A percentile compares a stretch with the other conserved stretches of the same genome.
phyloP scores from a whole-genome alignment of 495 filamentous ascomycete genomes.

The Lentithecium fluviatile region DNA sequence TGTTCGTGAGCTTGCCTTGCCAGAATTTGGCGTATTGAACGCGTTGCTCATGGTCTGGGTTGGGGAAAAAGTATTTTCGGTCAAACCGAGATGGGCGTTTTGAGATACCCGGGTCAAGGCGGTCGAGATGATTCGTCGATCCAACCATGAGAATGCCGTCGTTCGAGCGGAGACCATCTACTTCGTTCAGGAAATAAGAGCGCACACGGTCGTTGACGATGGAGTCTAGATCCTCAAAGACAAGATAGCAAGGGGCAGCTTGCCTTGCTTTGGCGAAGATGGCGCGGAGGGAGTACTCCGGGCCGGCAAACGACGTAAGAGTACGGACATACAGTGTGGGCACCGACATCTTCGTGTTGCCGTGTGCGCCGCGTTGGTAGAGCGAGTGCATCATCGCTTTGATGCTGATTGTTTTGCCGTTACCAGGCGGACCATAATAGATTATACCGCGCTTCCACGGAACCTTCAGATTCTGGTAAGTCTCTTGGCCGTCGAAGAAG shows the following conservation, averaged over 20 bases:
- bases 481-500: constrained; percentile 57
- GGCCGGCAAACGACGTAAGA: constrained; percentile 37
- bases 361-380: constrained; percentile 33
- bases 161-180: constrained; percentile 44
- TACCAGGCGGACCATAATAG: constrained; percentile 59
- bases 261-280: constrained; percentile 45
- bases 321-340: constrained; percentile 46
- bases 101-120: constrained; percentile 45
- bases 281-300: constrained; percentile 38
- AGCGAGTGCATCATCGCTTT: constrained; percentile 46
- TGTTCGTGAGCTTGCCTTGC: constrained; percentile 43
- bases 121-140: constrained; percentile 46
- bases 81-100: constrained; percentile 46
- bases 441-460: constrained; percentile 64
- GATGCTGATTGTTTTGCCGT: constrained; percentile 43
- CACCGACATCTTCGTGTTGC: constrained; percentile 32
- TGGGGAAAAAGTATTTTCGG: constrained; percentile 44
- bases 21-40: constrained; percentile 43
- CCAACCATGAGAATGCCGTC: constrained; percentile 49
- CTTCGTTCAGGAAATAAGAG: constrained; percentile 46
- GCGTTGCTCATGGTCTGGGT: constrained; percentile 39
- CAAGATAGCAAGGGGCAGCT: constrained; percentile 45
- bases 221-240: constrained; percentile 47
- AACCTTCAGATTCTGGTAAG: constrained; percentile 58
- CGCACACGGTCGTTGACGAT: constrained; percentile 43